Base-by-base conservation (phyloP, 108 stramenopile species). In the Cyclotella choctawhatcheeana region DNA sequence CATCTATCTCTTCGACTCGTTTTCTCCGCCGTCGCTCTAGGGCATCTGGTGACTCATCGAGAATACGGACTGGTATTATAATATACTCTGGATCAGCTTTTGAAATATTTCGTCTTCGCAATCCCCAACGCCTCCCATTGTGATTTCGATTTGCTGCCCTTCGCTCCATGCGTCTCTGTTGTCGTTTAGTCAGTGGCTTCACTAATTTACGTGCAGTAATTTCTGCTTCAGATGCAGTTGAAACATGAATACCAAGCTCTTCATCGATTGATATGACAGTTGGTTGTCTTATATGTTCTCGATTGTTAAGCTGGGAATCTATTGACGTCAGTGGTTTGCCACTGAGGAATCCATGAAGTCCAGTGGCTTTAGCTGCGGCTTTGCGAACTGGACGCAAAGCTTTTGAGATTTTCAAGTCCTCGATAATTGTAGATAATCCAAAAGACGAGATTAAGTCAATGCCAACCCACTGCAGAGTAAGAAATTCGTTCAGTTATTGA, bases 291-390 rank as follows among this genome's bases (percentile, higher is more conserved):
- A 44, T 56, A 17, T 58, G 61, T 47, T n/a, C 33, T 27, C 20
- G 34, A 51, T 48, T 53, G 10, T 32, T 58, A 14, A 48, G 44
- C 18, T 32, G 30, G 21, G 59, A 25, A 48, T 43, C 37, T 0
- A 34, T 61, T 56, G 53, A 51, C 13, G 45, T 34, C 35, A 50
- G 34, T 30, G 51, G 53, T 71, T 95, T 95, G 32, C 90, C 86
- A 77, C 94, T 95, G n/a, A 95, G 14, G 0, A 91, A 37, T 10
- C 94, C 94, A 69, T 95, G 94, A 6, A 95, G 66, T 21, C 91
- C 90, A 40, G 94, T 95, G 12, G 73, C 51, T 37, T 84, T 64
- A 8, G 94, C 85, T 16, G 73, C 71, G 5, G 77, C 31, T 73
- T 95, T 95, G 34, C 94, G 85, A 30, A 91, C 56, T 16, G 77